These are phyloP conservation scores for Diplotaxis tenuifolia DNA, from an alignment of 345 rosid species.

Conservation along the genomic window DNA sequence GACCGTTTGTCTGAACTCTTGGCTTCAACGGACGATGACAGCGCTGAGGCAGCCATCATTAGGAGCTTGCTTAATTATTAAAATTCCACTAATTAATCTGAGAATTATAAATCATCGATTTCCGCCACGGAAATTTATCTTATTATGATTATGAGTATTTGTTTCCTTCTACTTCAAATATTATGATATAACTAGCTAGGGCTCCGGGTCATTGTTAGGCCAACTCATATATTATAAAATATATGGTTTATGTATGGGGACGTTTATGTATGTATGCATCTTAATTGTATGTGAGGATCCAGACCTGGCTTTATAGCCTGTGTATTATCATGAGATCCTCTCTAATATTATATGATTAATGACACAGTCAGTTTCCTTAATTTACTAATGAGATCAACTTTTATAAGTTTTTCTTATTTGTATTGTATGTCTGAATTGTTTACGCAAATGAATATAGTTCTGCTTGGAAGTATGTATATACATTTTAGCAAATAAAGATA, in stretches of 20 bases:
- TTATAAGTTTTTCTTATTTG: background rate
- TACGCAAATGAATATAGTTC: background rate
- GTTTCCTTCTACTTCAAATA: constrained; percentile 26
- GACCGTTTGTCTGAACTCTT: constrained; percentile 71
- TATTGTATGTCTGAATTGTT: background rate
- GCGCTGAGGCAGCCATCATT: constrained; percentile 78
- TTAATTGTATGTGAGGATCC: constrained; percentile 39
- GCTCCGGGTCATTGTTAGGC: constrained; percentile 29
- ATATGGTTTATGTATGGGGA: constrained; percentile 19
- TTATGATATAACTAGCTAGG: constrained; percentile 38
- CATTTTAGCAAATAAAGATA: no score
- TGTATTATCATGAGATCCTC: constrained; percentile 38
- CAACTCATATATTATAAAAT: constrained; percentile 26
- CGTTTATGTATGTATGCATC: constrained; percentile 24
- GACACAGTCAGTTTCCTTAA: constrained; percentile 19
- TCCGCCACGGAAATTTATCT: constrained; percentile 13
- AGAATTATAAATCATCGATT: constrained; percentile 21
- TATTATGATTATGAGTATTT: constrained; percentile 24
- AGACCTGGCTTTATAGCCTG: constrained; percentile 39
- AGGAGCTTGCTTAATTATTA: constrained; percentile 67
- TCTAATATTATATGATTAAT: constrained; percentile 37
- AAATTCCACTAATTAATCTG: constrained; percentile 37
- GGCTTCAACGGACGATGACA: constrained; percentile 61
- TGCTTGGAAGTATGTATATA: background rate
- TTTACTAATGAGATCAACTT: background rate